Evolutionary conservation across 2,329 filamentous ascomycete species (phyloP).

Genomic region (Alternaria brassicae): DNA sequence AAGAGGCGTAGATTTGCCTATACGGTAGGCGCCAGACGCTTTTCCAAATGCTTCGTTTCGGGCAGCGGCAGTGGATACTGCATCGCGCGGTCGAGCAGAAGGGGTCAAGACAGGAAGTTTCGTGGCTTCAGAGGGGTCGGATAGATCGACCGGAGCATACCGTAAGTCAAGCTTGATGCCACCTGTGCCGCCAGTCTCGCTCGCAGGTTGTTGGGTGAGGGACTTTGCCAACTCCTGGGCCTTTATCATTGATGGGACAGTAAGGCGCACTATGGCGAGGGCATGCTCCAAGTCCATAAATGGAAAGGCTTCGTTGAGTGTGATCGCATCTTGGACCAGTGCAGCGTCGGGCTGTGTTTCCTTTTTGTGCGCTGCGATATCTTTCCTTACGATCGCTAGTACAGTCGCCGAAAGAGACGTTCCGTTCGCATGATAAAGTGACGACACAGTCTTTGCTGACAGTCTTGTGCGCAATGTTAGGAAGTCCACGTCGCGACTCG

Average conservation of each 20-base stretch:
- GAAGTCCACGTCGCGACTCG: conserved; percentile 66
- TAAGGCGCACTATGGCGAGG: conserved; percentile 62
- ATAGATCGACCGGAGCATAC: conserved; percentile 53
- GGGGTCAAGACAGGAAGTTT: conserved; percentile 36
- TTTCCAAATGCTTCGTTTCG: conserved; percentile 62
- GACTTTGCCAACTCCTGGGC: conserved; percentile 67
- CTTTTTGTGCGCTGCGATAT: conserved; percentile 52
- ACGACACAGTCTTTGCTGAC: conserved; percentile 58
- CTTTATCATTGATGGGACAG: conserved; percentile 63
- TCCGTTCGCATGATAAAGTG: conserved; percentile 65
- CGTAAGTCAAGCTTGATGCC: conserved; percentile 58
- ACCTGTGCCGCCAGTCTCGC: conserved; percentile 39
- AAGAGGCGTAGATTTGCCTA: conserved; percentile 72
- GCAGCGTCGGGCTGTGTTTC: conserved; percentile 50
- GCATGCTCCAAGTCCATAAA: conserved; percentile 58
- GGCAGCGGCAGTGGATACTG: conserved; percentile 54
- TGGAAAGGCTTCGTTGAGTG: conserved; percentile 64
- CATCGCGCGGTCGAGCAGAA: conserved; percentile 50
- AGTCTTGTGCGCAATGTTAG: conserved; percentile 62
- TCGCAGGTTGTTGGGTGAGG: conserved; percentile 53
- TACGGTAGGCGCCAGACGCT: conserved; percentile 65
- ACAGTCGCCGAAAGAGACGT: conserved; percentile 65
- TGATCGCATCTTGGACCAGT: conserved; percentile 59
- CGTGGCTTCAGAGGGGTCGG: conserved; percentile 39
- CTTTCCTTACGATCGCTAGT: conserved; percentile 58